phyloP scores from a whole-genome alignment of 768 basidiomycete species.

The Suillus fuscotomentosus region DNA sequence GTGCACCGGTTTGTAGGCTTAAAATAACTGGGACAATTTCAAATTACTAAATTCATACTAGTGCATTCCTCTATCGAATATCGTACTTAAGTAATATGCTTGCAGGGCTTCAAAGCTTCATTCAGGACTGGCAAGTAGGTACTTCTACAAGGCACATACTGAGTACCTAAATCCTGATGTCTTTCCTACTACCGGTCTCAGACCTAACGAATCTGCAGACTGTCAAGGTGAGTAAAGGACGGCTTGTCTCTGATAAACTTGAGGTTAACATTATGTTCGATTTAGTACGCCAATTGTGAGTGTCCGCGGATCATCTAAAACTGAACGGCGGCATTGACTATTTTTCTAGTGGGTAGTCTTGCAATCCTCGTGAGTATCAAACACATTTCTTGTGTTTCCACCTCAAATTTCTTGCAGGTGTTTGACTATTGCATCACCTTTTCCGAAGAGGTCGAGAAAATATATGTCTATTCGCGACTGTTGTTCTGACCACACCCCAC shows the following conservation, averaged over 20 bases:
- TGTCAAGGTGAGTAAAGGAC: slow-evolving; percentile 7
- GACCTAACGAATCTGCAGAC: slow-evolving; percentile 13
- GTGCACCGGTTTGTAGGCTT: neutral
- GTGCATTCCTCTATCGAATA: neutral
- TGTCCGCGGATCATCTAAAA: neutral
- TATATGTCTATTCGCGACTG: too few species aligned
- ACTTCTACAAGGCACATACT: neutral
- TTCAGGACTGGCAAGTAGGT: neutral
- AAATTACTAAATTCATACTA: neutral
- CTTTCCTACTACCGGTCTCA: slow-evolving; percentile 1
- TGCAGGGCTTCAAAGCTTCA: neutral
- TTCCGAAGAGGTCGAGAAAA: too few species aligned
- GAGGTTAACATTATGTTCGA: neutral
- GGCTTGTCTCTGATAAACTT: neutral
- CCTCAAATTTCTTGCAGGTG: too few species aligned
- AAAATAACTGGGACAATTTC: neutral
- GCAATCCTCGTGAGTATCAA: too few species aligned
- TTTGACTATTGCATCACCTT: too few species aligned
- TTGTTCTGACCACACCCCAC: too few species aligned
- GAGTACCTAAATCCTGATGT: neutral
- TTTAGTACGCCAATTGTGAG: slow-evolving; percentile 19
- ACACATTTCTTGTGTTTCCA: too few species aligned
- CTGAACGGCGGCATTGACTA: too few species aligned
- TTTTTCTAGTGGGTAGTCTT: too few species aligned
- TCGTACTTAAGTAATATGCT: neutral